Percentiles rank a stretch among this genome's conserved stretches.
Conservation (phyloP, 2,329 filamentous ascomycete species). For the Stylonectria norvegica region DNA sequence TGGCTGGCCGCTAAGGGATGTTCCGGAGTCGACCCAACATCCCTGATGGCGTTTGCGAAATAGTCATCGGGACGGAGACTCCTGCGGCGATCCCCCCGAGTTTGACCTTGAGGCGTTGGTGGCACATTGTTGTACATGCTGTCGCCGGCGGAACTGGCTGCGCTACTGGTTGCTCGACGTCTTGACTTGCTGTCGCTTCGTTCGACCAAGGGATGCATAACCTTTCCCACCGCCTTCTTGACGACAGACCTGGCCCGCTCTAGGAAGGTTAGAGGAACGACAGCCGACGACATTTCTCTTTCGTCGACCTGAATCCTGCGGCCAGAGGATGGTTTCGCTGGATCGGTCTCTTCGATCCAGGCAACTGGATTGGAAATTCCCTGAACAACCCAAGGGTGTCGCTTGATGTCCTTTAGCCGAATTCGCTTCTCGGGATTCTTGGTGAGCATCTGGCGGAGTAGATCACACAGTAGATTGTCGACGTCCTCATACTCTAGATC, state of each 20-base stretch:
- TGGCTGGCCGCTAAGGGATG: constrained; percentile 26
- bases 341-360: constrained; percentile 96
- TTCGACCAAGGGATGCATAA: constrained; percentile 59
- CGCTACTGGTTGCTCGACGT: constrained; percentile 58
- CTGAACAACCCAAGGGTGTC: constrained; percentile 84
- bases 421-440: constrained; percentile 91
- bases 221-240: constrained; percentile 62
- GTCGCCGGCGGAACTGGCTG: constrained; percentile 61
- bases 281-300: constrained; percentile 82
- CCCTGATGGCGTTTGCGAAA: constrained; percentile 42
- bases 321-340: constrained; percentile 70
- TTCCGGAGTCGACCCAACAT: constrained; percentile 25
- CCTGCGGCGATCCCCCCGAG: constrained; percentile 51
- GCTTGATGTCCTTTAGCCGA: constrained; percentile 85
- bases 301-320: constrained; percentile 90
- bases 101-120: constrained; percentile 46
- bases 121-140: constrained; percentile 42
- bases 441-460: constrained; percentile 73
- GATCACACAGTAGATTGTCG: constrained; percentile 73
- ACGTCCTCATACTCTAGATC: constrained; percentile 83
- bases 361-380: constrained; percentile 69
- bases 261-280: constrained; percentile 83
- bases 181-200: constrained; percentile 53
- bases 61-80: constrained; percentile 54
- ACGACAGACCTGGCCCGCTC: constrained; percentile 80